Conservation (phyloP, 345 rosid genomes). For the Lepidium africanum region DNA sequence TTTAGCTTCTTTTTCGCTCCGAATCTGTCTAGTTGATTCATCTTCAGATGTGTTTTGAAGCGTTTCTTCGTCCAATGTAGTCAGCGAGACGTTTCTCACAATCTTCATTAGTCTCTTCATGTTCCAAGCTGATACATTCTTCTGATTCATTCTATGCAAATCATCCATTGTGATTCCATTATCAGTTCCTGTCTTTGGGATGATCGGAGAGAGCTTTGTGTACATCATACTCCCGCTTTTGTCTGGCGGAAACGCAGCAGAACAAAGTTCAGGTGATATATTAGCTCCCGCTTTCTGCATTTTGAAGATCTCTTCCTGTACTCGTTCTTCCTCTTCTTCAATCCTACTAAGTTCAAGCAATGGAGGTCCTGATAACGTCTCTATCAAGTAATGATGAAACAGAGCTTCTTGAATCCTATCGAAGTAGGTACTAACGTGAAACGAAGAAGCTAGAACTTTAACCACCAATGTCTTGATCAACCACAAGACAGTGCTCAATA, state of each 20-base stretch:
- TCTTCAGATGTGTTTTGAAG: conserved; percentile 39
- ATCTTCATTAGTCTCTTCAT: conserved; percentile 93
- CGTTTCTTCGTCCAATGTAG: conserved; percentile 75
- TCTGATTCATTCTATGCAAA: conserved; percentile 56
- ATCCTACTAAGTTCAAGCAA: conserved; percentile 39
- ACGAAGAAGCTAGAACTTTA: conserved; percentile 76
- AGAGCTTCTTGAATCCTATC: conserved; percentile 83
- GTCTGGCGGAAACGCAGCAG: conserved; percentile 30
- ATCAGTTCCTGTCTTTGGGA: conserved; percentile 25
- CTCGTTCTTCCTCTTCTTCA: conserved; percentile 45
- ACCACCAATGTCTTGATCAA: conserved; percentile 76
- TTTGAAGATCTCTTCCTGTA: conserved; percentile 36
- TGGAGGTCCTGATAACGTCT: conserved; percentile 77
- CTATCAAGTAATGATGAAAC: conserved; percentile 75
- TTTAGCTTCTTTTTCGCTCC: conserved; percentile 77
- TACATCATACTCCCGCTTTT: conserved; percentile 36
- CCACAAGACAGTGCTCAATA: conserved; percentile 64
- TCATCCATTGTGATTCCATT: conserved; percentile 50
- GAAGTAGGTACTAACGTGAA: conserved; percentile 86
- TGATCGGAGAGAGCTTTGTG: conserved; percentile 27
- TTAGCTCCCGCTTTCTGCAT: conserved; percentile 59
- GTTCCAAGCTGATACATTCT: conserved; percentile 92
- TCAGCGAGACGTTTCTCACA: conserved; percentile 55
- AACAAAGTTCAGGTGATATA: conserved; percentile 51
- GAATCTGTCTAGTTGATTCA: conserved; percentile 47